Base-by-base conservation (phyloP, 108 stramenopile species). In the Skeletonema menzelii region DNA sequence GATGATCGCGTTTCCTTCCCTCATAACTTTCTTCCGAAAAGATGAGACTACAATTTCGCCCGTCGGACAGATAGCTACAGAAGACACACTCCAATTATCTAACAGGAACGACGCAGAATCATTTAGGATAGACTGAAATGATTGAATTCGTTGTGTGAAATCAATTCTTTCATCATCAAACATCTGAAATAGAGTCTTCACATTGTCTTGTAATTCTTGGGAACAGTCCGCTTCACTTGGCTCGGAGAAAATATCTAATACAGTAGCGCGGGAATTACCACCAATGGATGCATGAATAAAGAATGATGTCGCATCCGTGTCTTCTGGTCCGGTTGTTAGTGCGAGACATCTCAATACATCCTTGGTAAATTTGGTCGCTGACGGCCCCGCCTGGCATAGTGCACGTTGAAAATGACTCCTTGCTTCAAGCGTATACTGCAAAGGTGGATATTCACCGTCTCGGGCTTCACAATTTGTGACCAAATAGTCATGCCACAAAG, bases 331-430 rank as follows among this genome's bases (percentile, higher is more conserved):
- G 22, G 77, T 65, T 2, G 82, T 86, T 13, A 93, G 70, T 24
- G 89, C 89, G 55, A 90, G 79, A 30, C 77, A 83, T 61, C 92
- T 79, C 58, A 90, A 60, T n/a, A 90, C 56, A 27, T 82, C 80
- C 31, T 88, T 80, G 10, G 78, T 70, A 10, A 90, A 62, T 40
- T 80, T 57, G 47, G 34, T 42, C 12, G 84, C 70, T 24, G 83
- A 75, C 47, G 85, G 79, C 10, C 67, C 73, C 47, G 67, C 31
- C 26, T 42, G 49, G 31, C 14, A 20, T 12, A 79, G 38, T 24
- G 75, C 74, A 44, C 56, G 12, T 11, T 62, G 37, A 37, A 88
- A 73, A 67, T 70, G 65, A 34, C 66, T 17, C 56, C 78, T 65
- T 7, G 87, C 85, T 10, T 53, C 19, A 28, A 71, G 15, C 3